phyloP scores from a whole-genome alignment of 1,139 yeast species.

The Hyphopichia pseudoburtonii region DNA sequence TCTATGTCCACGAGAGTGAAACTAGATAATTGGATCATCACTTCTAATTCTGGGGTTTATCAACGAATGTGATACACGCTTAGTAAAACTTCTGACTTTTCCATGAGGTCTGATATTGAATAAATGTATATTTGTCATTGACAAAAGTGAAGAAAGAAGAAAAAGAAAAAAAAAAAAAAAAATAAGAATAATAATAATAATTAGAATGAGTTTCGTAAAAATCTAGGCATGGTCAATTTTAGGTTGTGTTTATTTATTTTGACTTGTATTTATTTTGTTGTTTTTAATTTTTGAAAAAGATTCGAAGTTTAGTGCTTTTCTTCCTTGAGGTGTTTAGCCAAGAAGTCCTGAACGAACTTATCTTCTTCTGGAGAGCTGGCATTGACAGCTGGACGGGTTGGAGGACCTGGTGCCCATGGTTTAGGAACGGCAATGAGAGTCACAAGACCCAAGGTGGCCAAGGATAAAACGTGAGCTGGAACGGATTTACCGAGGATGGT shows the following conservation, averaged over 20 bases:
- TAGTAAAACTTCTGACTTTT: no score
- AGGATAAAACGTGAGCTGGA: constrained; percentile 70
- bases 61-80: no score
- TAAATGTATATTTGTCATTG: no score
- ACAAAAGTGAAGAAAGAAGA: no score
- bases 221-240: not conserved
- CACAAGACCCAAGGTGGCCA: constrained; percentile 68
- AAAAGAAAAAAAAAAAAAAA: no score
- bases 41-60: no score
- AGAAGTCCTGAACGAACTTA: constrained; percentile 57
- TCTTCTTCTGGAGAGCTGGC: constrained; percentile 89
- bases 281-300: not conserved
- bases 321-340: constrained; percentile 30
- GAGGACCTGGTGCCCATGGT: constrained; percentile 66
- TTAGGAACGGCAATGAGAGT: constrained; percentile 61
- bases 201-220: no score
- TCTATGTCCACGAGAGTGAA: no score
- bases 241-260: not conserved
- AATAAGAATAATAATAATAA: no score
- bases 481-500: constrained; percentile 72
- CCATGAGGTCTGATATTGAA: no score
- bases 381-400: constrained; percentile 64
- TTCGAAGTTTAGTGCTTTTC: not conserved
- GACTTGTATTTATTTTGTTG: not conserved
- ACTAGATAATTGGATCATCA: no score